These are phyloP conservation scores for Tolypocladium ovalisporum DNA, from an alignment of 2,329 filamentous ascomycete genomes.

Conservation along the genomic window DNA sequence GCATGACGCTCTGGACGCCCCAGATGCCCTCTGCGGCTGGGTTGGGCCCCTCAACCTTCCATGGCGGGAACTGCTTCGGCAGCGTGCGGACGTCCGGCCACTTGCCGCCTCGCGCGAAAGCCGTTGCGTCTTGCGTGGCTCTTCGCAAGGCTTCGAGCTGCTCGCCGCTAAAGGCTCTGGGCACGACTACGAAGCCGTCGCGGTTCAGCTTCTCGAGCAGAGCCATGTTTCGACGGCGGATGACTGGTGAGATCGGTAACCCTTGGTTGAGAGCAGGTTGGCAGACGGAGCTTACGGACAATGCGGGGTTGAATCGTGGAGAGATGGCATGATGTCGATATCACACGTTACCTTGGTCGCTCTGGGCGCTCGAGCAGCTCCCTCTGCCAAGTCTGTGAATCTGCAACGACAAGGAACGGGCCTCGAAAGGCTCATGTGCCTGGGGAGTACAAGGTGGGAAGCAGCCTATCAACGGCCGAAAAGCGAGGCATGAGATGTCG, in stretches of 20 bases:
- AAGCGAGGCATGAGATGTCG: too few relatives aligned
- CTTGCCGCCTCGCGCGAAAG: constrained; percentile 51
- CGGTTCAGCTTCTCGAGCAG: constrained; percentile 42
- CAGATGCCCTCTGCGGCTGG: constrained; percentile 57
- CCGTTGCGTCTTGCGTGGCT: constrained; percentile 45
- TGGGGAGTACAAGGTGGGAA: too few relatives aligned
- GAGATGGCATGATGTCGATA: background rate
- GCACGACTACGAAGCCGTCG: constrained; percentile 69
- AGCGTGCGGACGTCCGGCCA: constrained; percentile 80
- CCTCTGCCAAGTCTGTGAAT: background rate
- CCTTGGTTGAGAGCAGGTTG: background rate
- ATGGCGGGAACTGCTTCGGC: constrained; percentile 85
- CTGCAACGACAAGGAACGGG: too few relatives aligned
- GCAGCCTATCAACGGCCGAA: too few relatives aligned
- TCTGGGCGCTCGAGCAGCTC: background rate
- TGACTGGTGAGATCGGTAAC: too few relatives aligned
- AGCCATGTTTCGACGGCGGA: background rate
- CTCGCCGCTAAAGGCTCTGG: constrained; percentile 45
- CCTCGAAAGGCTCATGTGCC: too few relatives aligned
- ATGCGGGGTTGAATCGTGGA: background rate
- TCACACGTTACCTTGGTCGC: background rate
- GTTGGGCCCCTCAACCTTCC: constrained; percentile 39
- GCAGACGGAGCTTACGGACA: background rate
- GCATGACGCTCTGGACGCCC: constrained; percentile 79
- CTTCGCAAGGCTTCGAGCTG: constrained; percentile 48